These are phyloP conservation scores for Ciborinia camelliae DNA, from an alignment of 2,329 filamentous ascomycete species.

Conservation along the genomic window DNA sequence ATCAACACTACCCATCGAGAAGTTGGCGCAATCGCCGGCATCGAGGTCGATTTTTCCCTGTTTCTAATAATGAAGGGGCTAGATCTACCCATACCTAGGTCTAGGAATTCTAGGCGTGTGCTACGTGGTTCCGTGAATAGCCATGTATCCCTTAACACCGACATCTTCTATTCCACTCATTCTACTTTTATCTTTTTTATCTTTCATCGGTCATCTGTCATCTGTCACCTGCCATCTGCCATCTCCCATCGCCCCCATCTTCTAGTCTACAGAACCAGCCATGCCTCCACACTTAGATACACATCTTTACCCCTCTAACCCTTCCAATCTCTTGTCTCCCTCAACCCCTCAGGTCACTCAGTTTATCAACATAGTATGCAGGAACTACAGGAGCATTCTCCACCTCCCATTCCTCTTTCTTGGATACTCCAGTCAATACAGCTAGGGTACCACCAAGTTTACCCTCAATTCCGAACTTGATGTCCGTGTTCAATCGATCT, in stretches of 20 bases:
- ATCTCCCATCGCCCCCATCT: neutral
- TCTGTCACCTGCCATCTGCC: neutral
- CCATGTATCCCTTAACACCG: neutral
- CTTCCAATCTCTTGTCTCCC: neutral
- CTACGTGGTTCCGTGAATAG: neutral
- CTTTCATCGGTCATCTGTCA: neutral
- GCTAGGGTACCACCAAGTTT: constrained; percentile 86
- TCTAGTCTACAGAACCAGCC: neutral
- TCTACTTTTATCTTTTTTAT: neutral
- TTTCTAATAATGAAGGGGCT: neutral
- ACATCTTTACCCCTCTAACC: neutral
- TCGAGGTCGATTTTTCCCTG: neutral
- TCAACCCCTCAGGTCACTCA: constrained; percentile 67
- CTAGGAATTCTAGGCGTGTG: no score
- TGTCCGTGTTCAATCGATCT: constrained; percentile 91
- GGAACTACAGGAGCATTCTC: constrained; percentile 68
- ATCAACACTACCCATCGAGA: constrained; percentile 1
- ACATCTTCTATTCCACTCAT: neutral
- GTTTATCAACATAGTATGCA: constrained; percentile 75
- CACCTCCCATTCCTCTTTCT: constrained; percentile 78
- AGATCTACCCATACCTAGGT: neutral
- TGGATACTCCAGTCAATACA: constrained; percentile 85
- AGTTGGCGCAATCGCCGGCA: neutral
- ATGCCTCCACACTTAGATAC: neutral
- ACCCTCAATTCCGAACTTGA: constrained; percentile 89